A percentile compares a stretch with the other conserved stretches of the same genome.
Evolutionary conservation across 495 filamentous ascomycete genomes (phyloP).

Genomic region (Friedmanniomyces endolithicus): DNA sequence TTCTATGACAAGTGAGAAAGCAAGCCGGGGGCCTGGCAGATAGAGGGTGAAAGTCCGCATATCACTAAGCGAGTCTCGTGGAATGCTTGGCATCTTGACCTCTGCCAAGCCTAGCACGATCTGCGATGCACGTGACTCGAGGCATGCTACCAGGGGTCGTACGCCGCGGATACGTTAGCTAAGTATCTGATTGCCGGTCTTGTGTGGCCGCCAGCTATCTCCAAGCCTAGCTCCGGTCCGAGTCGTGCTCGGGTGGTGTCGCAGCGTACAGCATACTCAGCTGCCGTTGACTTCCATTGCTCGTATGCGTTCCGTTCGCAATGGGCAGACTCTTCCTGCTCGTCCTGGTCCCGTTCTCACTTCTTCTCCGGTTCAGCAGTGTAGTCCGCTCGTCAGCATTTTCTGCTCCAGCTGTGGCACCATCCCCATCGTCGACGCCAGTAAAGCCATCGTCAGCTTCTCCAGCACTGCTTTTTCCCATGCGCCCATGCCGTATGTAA

Average conservation of each 20-base stretch:
- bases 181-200: too few species aligned
- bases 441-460: neutral
- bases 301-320: constrained; percentile 1
- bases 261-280: constrained; percentile 17
- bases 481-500: constrained; percentile 36
- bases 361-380: constrained; percentile 1
- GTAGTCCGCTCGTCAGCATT: constrained; percentile 12
- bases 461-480: neutral
- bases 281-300: constrained; percentile 8
- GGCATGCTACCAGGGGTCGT: too few species aligned
- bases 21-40: too few species aligned
- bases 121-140: too few species aligned
- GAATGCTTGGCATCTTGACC: neutral
- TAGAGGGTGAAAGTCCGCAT: too few species aligned
- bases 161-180: too few species aligned
- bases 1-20: too few species aligned
- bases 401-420: neutral
- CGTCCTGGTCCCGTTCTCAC: neutral
- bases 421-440: constrained; percentile 8
- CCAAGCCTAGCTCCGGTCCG: constrained; percentile 8
- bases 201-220: neutral
- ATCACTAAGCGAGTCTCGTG: too few species aligned
- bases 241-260: constrained; percentile 19
- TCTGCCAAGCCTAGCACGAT: too few species aligned
- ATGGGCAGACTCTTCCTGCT: constrained; percentile 5